Percentiles rank a stretch among this genome's conserved stretches.
Evolutionary conservation across 2,329 filamentous ascomycete species (phyloP).

Genomic region (Alternaria brassicicola): DNA sequence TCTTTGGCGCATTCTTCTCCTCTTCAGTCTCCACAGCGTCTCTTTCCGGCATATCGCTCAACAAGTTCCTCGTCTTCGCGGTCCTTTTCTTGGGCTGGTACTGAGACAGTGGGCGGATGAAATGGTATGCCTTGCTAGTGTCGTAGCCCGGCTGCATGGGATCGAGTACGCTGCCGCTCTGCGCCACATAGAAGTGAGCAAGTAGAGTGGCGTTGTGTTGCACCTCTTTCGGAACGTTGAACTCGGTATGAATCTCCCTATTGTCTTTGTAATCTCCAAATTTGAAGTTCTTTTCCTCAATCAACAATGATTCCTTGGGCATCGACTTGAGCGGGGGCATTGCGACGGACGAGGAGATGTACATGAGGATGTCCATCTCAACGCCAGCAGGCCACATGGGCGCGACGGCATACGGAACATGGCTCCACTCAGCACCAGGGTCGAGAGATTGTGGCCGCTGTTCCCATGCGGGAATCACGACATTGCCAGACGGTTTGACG

Average conservation of each 20-base stretch:
- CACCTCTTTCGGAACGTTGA: constrained; percentile 77
- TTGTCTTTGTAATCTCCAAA: constrained; percentile 80
- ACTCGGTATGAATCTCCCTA: constrained; percentile 75
- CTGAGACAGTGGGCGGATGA: constrained; percentile 83
- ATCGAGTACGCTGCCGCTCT: constrained; percentile 77
- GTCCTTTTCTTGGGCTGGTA: constrained; percentile 91
- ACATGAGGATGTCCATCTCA: constrained; percentile 81
- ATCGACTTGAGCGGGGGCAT: constrained; percentile 71
- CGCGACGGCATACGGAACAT: constrained; percentile 72
- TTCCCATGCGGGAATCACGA: constrained; percentile 46
- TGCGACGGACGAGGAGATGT: constrained; percentile 76
- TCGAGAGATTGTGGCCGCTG: constrained; percentile 53
- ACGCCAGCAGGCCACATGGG: constrained; percentile 88
- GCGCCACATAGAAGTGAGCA: constrained; percentile 89
- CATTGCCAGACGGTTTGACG: constrained; percentile 30
- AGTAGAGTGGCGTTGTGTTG: constrained; percentile 93
- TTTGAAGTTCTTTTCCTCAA: constrained; percentile 80
- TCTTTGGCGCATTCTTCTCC: constrained; percentile 64
- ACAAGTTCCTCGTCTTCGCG: constrained; percentile 83
- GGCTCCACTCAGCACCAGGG: constrained; percentile 63
- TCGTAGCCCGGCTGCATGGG: constrained; percentile 76
- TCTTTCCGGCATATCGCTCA: constrained; percentile 59
- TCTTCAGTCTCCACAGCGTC: constrained; percentile 59
- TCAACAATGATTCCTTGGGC: constrained; percentile 71
- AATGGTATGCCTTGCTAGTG: constrained; percentile 77